Evolutionary conservation across 176 grass and related monocot genomes (phyloP), one percentile per base, ranked within the genome.

Genomic region (Ampelocalamus luodianensis): DNA sequence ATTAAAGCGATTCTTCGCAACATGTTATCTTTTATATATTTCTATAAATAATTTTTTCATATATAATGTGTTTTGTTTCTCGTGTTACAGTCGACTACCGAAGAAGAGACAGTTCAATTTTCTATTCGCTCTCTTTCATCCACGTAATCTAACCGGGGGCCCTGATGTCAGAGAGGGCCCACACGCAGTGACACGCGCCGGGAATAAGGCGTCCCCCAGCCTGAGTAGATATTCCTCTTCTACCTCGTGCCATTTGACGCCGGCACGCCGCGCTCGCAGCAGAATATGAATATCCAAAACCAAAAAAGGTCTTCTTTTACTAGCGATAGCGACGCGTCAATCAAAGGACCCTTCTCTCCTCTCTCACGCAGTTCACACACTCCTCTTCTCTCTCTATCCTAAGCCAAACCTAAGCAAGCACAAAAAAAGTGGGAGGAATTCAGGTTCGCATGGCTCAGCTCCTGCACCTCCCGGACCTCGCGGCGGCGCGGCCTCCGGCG

Each of bases 381-480:
- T 81, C 46, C 1, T n/a, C 45, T 44, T 2, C 29, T 22, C 58
- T 38, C 50, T 51, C 65, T 48, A 62, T 51, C 71, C 22, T 1
- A 43, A 67, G 6, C 75, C 8, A 49, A 51, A 36, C 69, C 70
- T 65, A 72, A 65, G 82, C 59, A 26, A 16, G 8, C 3, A 14
- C 18, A 4, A 16, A 27, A 36, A 22, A 9, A 17, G 10, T 8
- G 4, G 6, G 55, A 81, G 24, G 37, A 37, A 6, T 51, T 24
- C 22, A 16, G 44, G 53, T 56, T 71, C 42, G 36, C 32, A 97
- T 97, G 94, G 83, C 85, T 36, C 90, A 70, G 68, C 82, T 94
- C 9, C 73, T 90, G 70, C 90, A 91, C 75, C 80, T 94, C 43
- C 83, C 89, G 7, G 92, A 89, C 90, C 78, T 94, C 22, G 88